Conservation (phyloP, 2,329 filamentous ascomycete genomes). For the Aspergillus ruber region DNA sequence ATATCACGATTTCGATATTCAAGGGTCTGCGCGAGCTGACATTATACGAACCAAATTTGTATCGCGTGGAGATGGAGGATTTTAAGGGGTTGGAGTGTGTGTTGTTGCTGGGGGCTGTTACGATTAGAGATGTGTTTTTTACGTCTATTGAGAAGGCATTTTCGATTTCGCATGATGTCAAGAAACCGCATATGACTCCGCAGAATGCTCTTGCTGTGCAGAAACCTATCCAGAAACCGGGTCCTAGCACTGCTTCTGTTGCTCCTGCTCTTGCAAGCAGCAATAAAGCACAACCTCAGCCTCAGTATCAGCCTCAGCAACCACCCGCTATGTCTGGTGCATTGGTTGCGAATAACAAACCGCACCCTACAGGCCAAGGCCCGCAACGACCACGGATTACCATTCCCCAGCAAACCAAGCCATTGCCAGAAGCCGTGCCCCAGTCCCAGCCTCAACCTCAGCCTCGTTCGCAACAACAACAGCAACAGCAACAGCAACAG, state of each 20-base stretch:
- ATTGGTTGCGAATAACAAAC: neutral
- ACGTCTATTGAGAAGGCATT: conserved; percentile 66
- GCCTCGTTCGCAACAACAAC: neutral
- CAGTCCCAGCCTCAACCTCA: conserved; percentile 15
- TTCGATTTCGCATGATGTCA: conserved; percentile 30
- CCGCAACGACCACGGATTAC: neutral
- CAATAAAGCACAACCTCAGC: neutral
- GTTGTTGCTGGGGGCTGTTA: conserved; percentile 55
- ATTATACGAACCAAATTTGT: conserved; percentile 88
- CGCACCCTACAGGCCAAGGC: neutral
- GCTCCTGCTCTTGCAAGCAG: neutral
- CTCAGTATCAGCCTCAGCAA: neutral
- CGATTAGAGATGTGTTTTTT: conserved; percentile 59
- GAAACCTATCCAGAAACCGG: neutral
- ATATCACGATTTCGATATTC: conserved; percentile 91
- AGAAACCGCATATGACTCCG: neutral
- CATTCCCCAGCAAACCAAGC: neutral
- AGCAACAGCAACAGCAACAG: neutral
- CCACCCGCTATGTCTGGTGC: neutral
- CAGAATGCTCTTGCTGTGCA: neutral
- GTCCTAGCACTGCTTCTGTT: neutral
- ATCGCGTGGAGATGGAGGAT: conserved; percentile 86
- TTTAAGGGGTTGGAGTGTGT: conserved; percentile 86
- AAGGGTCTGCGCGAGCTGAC: conserved; percentile 70
- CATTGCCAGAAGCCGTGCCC: conserved; percentile 15